Percentiles rank a stretch among this genome's conserved stretches.
Conservation (phyloP, 176 grass and related monocot species). For the Paspalum notatum region DNA sequence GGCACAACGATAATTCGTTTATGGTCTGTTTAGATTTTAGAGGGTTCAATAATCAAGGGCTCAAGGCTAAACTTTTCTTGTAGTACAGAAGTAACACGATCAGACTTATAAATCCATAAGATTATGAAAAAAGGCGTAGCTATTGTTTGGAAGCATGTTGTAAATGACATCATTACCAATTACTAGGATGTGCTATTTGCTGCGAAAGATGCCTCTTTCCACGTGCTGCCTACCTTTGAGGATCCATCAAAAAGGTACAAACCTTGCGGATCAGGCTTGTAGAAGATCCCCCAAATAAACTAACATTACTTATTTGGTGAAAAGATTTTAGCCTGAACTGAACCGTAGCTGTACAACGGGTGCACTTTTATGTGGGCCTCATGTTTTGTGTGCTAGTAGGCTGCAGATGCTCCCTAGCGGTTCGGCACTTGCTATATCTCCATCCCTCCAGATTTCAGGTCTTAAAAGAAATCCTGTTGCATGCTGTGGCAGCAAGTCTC, state of each 20-base stretch:
- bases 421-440: not conserved
- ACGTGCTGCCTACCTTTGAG: constrained; percentile 24
- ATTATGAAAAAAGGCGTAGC: not conserved
- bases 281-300: not conserved
- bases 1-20: constrained; percentile 15
- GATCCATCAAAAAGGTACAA: not conserved
- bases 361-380: constrained; percentile 1
- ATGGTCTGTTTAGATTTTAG: constrained; percentile 27
- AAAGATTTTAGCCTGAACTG: constrained; percentile 10
- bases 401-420: constrained; percentile 17
- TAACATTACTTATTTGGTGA: not conserved
- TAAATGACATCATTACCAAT: not conserved
- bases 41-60: not conserved
- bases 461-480: constrained; percentile 11
- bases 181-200: constrained; percentile 20
- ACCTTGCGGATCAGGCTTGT: not conserved
- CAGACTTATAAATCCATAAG: constrained; percentile 26
- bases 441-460: constrained; percentile 29
- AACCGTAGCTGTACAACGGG: constrained; percentile 3
- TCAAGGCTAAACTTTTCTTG: constrained; percentile 12
- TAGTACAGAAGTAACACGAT: constrained; percentile 17
- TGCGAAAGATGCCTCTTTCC: not conserved
- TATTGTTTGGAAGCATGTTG: constrained; percentile 19
- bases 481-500: not conserved
- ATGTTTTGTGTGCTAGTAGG: constrained; percentile 21